Conservation (phyloP, 306 rosid genomes). For the Inga laurina region DNA sequence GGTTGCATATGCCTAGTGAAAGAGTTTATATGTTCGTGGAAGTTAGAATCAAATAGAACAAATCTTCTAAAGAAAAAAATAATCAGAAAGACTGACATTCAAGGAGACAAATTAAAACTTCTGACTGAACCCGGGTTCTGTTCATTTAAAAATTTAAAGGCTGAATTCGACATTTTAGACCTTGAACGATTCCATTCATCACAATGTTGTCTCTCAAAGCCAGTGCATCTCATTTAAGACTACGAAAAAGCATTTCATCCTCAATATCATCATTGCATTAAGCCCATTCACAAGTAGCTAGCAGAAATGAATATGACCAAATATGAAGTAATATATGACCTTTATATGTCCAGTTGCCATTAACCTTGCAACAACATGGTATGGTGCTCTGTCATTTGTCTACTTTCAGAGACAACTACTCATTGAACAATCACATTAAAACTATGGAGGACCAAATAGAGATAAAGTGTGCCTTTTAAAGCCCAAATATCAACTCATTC, state of each 20-base stretch:
- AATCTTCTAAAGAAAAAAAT: background rate
- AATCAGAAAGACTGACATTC: background rate
- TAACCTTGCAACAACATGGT: background rate
- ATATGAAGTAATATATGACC: background rate
- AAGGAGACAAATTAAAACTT: background rate
- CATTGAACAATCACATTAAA: background rate
- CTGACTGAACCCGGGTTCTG: background rate
- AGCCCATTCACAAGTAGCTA: background rate
- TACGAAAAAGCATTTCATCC: background rate
- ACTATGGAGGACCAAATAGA: background rate
- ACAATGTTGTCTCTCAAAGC: background rate
- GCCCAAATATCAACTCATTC: background rate
- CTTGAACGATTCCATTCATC: background rate
- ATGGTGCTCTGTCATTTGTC: background rate
- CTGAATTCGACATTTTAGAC: background rate
- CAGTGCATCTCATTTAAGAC: too few species aligned
- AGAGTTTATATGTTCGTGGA: background rate
- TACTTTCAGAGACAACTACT: background rate
- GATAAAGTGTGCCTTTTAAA: background rate
- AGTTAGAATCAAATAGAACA: background rate
- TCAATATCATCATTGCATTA: background rate
- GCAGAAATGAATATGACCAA: background rate
- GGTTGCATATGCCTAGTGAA: conserved; percentile 70
- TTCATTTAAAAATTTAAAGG: background rate
- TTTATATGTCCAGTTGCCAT: background rate